Evolutionary conservation across 1,284 basidiomycete species (phyloP), one percentile per base, ranked within the genome.

Genomic region (Psilocybe mexicana): DNA sequence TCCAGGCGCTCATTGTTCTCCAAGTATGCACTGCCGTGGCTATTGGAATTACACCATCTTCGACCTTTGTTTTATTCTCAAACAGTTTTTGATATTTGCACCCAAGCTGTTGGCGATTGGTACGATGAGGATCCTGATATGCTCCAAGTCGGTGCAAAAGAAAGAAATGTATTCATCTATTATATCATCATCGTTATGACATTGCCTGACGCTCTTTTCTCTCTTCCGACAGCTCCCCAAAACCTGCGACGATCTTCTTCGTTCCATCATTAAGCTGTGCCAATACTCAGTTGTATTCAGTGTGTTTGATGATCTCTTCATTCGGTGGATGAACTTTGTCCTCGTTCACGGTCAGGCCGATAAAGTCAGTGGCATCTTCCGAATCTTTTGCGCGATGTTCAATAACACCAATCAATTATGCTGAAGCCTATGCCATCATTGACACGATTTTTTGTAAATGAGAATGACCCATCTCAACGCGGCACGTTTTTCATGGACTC

Each of bases 281-380:
- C 83, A 87, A 59, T 72, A 73, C 18, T 79, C 76, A 3, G 79
- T 88, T 1, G 70, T 82, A 2, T 91, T 89, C 70, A 83, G 77
- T 11, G 74, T 78, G 2, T 83, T 86, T 57, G 84, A 91, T 56
- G 80, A 81, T 48, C 69, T 92, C 7, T 81, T 91, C 62, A 70
- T 83, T 18, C 77, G 75, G 25, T 93, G 90, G 88, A 70, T 93
- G 33, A 78, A 87, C 49, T 75, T 74, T 11, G 70, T 81, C 8
- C 72, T 75, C 11, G 62, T 64, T 24, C 64, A 72, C 26, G 68
- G 73, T 50, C 58, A 72, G 7, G 66, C 71, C 52, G 63, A 70
- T 28, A 73, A 79, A 63, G 82, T 83, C 59, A 63, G 42, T 70
- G 26, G 14, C 14, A 26, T 47, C 50, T 35, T 38, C n/a, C 18